Base-by-base conservation (phyloP, 2,329 filamentous ascomycete species). In the Neurospora sp. region DNA sequence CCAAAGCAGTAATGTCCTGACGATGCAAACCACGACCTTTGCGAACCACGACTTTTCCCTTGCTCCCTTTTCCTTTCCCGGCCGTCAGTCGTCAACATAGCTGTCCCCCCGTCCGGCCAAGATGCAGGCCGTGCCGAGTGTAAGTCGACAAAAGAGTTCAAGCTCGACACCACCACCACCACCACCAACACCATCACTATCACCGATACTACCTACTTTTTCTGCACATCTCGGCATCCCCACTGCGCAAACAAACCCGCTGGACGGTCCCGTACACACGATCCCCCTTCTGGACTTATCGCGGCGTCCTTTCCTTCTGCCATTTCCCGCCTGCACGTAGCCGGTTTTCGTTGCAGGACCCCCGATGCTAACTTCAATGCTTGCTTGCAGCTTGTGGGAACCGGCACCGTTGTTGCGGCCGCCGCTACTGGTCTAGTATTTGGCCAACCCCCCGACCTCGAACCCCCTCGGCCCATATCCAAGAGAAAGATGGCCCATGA, bases 401-500 rank as follows among this genome's bases (percentile, higher is more conserved):
- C 86, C 75, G 85, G 87, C 78, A 86, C 86, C 80, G 86, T 85
- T 74, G 84, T 88, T 78, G 87, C 86, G 80, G 86, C 86, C 76
- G 86, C 86, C 75, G 83, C 86, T 78, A 84, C 82, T 75, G 86
- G 87, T 75, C 80, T 89, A 72, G 85, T 86, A 74, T 88, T 89
- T 78, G 86, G 85, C 74, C 85, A 88, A 78, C 80, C 84, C 66
- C 76, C 79, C 74, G 84, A 86, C 74, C 76, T 80, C 68, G 72
- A 78, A 77, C 66, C 76, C 74, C 52, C 73, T 38, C 76, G 76
- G 67, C 78, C 76, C 38, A 73, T 77, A 38, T 78, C 80, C 40
- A 77, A 73, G 70, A 78, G 77, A 73, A 78, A 76, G 70, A 68
- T 76, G 68, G 76, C 78, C 68, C 68, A 76, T 68, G 74, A 77